Conservation (phyloP, 2,329 filamentous ascomycete genomes). For the Stagonosporopsis cucurbitacearum region DNA sequence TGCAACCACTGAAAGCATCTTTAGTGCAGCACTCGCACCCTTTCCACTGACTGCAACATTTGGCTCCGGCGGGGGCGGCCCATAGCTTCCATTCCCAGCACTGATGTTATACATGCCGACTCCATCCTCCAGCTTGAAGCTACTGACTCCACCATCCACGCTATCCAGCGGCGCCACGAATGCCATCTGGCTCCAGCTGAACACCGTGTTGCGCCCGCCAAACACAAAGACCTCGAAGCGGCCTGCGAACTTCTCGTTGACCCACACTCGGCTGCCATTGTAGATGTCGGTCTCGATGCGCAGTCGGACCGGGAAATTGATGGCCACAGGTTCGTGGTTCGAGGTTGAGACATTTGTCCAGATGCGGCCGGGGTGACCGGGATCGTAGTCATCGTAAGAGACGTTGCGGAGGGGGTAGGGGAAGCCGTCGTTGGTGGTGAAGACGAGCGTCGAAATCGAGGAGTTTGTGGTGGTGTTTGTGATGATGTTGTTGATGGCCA, state of each 20-base stretch:
- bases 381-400: slow-evolving; percentile 54
- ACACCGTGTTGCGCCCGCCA: slow-evolving; percentile 58
- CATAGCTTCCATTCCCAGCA: slow-evolving; percentile 18
- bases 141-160: slow-evolving; percentile 39
- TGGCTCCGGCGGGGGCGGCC: slow-evolving; percentile 4
- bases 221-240: slow-evolving; percentile 63
- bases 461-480: slow-evolving; percentile 25
- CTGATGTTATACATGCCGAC: slow-evolving; percentile 19
- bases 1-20: not conserved
- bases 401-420: slow-evolving; percentile 59
- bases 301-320: slow-evolving; percentile 47
- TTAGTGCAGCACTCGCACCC: not conserved
- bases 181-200: slow-evolving; percentile 65
- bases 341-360: slow-evolving; percentile 59
- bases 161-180: slow-evolving; percentile 59
- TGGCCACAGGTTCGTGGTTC: slow-evolving; percentile 51
- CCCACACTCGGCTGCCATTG: slow-evolving; percentile 59
- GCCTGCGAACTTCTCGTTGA: slow-evolving; percentile 55
- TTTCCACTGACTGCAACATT: not conserved
- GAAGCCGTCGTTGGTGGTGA: slow-evolving; percentile 48
- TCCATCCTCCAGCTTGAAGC: slow-evolving; percentile 15
- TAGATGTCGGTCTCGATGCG: slow-evolving; percentile 55
- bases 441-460: slow-evolving; percentile 44
- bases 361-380: slow-evolving; percentile 58
- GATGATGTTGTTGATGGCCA: slow-evolving; percentile 44